Evolutionary conservation across 1,284 basidiomycete species (phyloP).

Genomic region (Anthracocystis walkeri): DNA sequence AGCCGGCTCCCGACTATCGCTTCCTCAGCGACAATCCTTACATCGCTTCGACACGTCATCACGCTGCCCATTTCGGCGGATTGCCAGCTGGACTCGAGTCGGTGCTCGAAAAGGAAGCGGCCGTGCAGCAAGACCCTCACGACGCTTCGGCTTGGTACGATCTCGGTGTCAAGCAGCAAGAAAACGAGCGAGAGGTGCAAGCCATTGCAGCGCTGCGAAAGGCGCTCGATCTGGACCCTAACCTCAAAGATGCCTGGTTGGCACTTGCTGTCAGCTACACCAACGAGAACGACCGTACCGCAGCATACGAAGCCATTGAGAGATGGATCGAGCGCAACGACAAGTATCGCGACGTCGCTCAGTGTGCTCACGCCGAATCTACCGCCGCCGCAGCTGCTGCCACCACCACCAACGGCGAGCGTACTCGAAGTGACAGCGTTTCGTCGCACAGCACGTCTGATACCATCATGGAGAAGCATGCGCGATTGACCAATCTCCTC

Average conservation of each 20-base stretch:
- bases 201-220: conserved; percentile 87
- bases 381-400: background rate
- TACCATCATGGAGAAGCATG: conserved; percentile 54
- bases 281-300: conserved; percentile 83
- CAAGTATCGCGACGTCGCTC: conserved; percentile 72
- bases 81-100: conserved; percentile 53
- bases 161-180: conserved; percentile 96
- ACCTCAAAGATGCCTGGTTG: conserved; percentile 79
- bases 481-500: conserved; percentile 66
- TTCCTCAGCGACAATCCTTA: conserved; percentile 67
- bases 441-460: conserved; percentile 32
- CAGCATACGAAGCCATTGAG: conserved; percentile 81
- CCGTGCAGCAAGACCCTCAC: conserved; percentile 81
- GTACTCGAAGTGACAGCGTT: conserved; percentile 32
- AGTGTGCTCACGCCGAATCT: conserved; percentile 14
- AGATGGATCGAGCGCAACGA: conserved; percentile 77
- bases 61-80: conserved; percentile 40
- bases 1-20: conserved; percentile 55
- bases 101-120: conserved; percentile 85
- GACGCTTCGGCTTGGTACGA: conserved; percentile 86
- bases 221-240: conserved; percentile 81
- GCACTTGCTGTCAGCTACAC: conserved; percentile 91
- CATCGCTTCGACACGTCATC: conserved; percentile 48
- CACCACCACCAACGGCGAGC: conserved; percentile 4
- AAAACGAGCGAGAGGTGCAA: conserved; percentile 93